phyloP scores from a whole-genome alignment of 768 basidiomycete species.

The Grammothele lineata region DNA sequence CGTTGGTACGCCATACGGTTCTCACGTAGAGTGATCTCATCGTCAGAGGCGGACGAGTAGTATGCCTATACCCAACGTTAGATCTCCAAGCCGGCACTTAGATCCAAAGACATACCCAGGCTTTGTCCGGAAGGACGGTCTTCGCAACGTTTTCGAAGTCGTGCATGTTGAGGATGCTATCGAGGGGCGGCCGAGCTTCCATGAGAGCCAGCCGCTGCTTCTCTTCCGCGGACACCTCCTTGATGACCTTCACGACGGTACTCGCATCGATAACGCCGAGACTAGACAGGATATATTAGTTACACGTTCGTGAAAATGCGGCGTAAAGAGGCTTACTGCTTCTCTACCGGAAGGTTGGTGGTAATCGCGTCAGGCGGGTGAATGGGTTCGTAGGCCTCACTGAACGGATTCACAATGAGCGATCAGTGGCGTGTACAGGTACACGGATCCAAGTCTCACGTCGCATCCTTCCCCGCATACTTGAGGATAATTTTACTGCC shows the following conservation, averaged over 20 bases:
- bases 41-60: slow-evolving; percentile 95
- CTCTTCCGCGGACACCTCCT: slow-evolving; percentile 66
- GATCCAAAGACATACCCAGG: slow-evolving; percentile 48
- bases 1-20: slow-evolving; percentile 91
- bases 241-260: slow-evolving; percentile 57
- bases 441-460: slow-evolving; percentile 20
- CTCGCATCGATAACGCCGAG: slow-evolving; percentile 69
- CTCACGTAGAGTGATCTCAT: slow-evolving; percentile 87
- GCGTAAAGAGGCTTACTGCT: slow-evolving; percentile 45
- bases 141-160: slow-evolving; percentile 96
- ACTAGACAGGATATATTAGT: no score
- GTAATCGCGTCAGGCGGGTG: slow-evolving; percentile 85
- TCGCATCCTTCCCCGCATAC: slow-evolving; percentile 53
- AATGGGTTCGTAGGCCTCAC: slow-evolving; percentile 77
- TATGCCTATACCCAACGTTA: slow-evolving; percentile 48
- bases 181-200: slow-evolving; percentile 62
- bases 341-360: slow-evolving; percentile 72
- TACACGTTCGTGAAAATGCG: no score
- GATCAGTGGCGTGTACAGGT: background rate
- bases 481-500: slow-evolving; percentile 42
- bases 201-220: slow-evolving; percentile 61
- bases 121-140: slow-evolving; percentile 76
- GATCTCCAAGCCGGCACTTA: no score
- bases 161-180: slow-evolving; percentile 83
- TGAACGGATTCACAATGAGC: slow-evolving; percentile 3